Percentiles rank a stretch among this genome's conserved stretches.
Conservation (phyloP, 352 stramenopile genomes). For the Globisporangium takayamanum region DNA sequence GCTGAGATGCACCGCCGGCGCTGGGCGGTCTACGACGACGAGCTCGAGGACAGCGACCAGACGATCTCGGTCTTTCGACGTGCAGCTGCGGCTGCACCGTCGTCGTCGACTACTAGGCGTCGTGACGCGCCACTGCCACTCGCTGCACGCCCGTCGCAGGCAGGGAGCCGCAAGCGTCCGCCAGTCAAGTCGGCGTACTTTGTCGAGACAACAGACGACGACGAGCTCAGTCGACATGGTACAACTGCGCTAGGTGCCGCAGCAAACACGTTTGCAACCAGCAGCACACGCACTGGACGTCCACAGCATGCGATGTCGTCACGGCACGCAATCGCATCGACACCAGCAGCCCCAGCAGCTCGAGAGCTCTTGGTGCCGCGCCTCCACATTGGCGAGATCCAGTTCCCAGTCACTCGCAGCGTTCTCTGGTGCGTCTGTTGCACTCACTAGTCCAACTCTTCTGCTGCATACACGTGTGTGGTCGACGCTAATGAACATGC, state of each 20-base stretch:
- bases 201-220: conserved; percentile 67
- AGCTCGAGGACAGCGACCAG: conserved; percentile 64
- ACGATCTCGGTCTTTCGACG: conserved; percentile 29
- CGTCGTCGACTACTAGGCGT: background rate
- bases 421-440: conserved; percentile 47
- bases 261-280: background rate
- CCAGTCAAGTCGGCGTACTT: conserved; percentile 52
- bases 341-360: conserved; percentile 9
- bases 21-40: conserved; percentile 50
- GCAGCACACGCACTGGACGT: background rate
- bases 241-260: background rate
- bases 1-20: conserved; percentile 5
- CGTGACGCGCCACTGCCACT: background rate
- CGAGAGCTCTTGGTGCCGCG: conserved; percentile 6
- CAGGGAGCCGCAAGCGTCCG: conserved; percentile 4
- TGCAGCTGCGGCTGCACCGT: conserved; percentile 3
- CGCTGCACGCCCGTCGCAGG: background rate
- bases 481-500: background rate
- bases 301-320: background rate
- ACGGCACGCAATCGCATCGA: background rate
- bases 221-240: conserved; percentile 16
- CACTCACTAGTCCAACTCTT: background rate
- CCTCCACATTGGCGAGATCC: conserved; percentile 49
- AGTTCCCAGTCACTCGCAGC: conserved; percentile 59
- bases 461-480: background rate